These are phyloP conservation scores for Amaranthus palmeri DNA, from an alignment of 148 eudicot species.

Conservation along the genomic window DNA sequence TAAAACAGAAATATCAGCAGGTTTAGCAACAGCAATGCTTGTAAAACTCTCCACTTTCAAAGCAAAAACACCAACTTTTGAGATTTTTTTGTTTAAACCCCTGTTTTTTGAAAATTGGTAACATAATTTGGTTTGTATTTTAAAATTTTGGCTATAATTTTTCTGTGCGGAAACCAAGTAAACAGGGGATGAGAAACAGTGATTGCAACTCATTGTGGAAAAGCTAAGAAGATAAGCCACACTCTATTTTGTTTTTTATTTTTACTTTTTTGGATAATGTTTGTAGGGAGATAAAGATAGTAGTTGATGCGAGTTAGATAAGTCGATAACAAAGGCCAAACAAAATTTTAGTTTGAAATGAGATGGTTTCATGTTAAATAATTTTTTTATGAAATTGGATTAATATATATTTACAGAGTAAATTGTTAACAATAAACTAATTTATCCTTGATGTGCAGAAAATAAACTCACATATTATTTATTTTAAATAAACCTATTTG, in stretches of 20 bases:
- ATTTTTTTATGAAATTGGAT: no score
- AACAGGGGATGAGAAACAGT: slow-evolving; percentile 15
- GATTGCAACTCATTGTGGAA: slow-evolving; percentile 21
- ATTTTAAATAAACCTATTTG: no score
- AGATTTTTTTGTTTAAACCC: background rate
- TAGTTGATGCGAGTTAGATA: background rate
- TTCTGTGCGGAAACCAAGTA: background rate
- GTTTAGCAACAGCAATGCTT: slow-evolving; percentile 23
- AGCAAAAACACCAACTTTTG: slow-evolving; percentile 9
- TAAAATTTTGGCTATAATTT: background rate
- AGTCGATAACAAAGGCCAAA: background rate
- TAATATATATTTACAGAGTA: no score
- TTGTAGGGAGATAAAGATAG: background rate
- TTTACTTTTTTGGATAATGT: slow-evolving; percentile 6
- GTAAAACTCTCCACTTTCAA: slow-evolving; percentile 13
- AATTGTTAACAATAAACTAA: no score
- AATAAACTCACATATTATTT: no score
- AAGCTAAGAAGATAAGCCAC: background rate
- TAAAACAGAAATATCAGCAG: slow-evolving; percentile 16
- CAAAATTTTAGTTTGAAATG: no score
- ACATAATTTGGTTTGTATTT: background rate
- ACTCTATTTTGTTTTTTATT: slow-evolving; percentile 1
- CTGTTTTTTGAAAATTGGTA: background rate
- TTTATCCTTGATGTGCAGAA: no score
- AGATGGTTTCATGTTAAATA: no score